Evolutionary conservation across 2,329 filamentous ascomycete species (phyloP).

Genomic region (Diaporthe sp.): DNA sequence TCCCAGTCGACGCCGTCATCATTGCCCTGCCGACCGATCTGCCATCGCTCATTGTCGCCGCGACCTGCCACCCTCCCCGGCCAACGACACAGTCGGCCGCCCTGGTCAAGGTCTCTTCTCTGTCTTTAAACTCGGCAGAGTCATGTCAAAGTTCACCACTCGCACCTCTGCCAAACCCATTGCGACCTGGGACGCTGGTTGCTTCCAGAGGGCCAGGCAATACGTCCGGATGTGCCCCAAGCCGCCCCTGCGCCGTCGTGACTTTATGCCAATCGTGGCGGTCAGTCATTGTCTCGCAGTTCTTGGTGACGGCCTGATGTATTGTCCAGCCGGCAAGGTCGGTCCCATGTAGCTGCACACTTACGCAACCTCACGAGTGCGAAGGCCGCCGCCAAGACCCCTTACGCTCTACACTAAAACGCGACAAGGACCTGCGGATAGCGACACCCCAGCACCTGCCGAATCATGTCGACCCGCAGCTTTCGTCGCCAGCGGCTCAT

Average conservation of each 20-base stretch:
- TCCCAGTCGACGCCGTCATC: conserved; percentile 30
- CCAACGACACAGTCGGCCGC: not conserved
- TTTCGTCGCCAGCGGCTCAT: conserved; percentile 1
- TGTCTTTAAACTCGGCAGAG: conserved; percentile 5
- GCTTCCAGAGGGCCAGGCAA: not conserved
- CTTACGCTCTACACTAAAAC: not conserved
- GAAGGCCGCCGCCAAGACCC: not conserved
- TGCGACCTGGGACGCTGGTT: conserved; percentile 14
- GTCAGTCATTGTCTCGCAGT: not conserved
- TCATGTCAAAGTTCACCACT: conserved; percentile 29
- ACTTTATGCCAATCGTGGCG: conserved; percentile 23
- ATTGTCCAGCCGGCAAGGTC: conserved; percentile 1
- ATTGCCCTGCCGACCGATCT: conserved; percentile 15
- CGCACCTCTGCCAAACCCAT: not conserved
- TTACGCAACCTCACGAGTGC: not conserved
- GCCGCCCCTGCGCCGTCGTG: not conserved
- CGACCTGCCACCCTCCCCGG: not conserved
- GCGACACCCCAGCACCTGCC: not conserved
- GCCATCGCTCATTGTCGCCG: not conserved
- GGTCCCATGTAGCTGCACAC: not conserved
- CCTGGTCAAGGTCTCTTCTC: not conserved
- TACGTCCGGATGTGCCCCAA: not conserved
- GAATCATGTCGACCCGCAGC: not conserved
- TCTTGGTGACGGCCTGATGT: not conserved
- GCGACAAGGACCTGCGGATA: not conserved